phyloP scores from a whole-genome alignment of 2,329 filamentous ascomycete species.

The Fusarium mexicanum region DNA sequence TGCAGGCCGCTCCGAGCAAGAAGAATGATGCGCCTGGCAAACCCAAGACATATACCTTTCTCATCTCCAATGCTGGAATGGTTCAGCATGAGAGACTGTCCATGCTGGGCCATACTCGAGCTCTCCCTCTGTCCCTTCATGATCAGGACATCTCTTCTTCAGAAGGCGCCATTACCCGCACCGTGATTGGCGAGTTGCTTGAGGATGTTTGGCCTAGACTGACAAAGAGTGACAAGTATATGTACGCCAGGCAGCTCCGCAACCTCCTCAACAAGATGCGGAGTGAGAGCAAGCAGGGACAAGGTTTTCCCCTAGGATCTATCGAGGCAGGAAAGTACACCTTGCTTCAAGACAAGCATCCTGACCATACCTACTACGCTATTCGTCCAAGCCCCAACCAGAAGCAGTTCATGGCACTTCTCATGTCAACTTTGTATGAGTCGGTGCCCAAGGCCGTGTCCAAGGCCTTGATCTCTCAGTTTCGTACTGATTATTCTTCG shows the following conservation, averaged over 20 bases:
- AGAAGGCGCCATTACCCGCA: conserved; percentile 11
- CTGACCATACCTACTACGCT: conserved; percentile 43
- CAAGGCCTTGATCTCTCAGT: conserved; percentile 31
- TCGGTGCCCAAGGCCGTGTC: conserved; percentile 39
- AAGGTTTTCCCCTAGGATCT: conserved; percentile 10
- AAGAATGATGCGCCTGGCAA: not conserved
- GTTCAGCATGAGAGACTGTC: conserved; percentile 30
- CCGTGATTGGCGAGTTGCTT: conserved; percentile 39
- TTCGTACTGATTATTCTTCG: conserved; percentile 22
- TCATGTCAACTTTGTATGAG: conserved; percentile 40
- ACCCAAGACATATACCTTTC: conserved; percentile 17
- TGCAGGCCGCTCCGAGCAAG: conserved; percentile 3
- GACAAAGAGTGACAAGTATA: conserved; percentile 33
- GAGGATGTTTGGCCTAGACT: conserved; percentile 44
- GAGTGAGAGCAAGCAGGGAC: not conserved
- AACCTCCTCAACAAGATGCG: conserved; percentile 41
- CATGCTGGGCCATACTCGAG: conserved; percentile 9
- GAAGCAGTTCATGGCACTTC: conserved; percentile 39
- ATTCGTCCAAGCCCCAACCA: conserved; percentile 31
- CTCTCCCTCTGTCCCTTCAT: conserved; percentile 20
- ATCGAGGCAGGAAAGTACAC: conserved; percentile 38
- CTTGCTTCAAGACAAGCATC: conserved; percentile 44
- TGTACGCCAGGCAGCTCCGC: conserved; percentile 42
- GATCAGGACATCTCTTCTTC: not conserved
- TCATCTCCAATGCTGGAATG: conserved; percentile 36